phyloP scores from a whole-genome alignment of 352 stramenopile species.

The Peronospora belbahrii region DNA sequence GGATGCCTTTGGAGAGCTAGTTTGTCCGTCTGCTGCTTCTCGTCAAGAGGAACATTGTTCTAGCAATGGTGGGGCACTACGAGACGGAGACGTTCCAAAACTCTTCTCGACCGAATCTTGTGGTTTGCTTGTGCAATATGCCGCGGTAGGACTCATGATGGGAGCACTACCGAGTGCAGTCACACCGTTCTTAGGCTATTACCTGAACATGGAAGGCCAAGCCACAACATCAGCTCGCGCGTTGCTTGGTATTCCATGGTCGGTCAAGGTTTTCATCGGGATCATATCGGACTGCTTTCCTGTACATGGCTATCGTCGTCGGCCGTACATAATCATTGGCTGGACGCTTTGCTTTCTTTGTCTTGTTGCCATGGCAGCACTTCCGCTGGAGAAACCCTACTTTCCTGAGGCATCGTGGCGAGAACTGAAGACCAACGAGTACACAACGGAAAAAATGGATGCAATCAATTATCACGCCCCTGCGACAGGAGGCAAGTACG shows the following conservation, averaged over 20 bases:
- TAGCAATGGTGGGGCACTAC: constrained; percentile 27
- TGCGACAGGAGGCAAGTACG: constrained; percentile 32
- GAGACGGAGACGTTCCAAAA: constrained; percentile 28
- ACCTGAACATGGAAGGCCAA: constrained; percentile 62
- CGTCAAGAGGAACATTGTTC: constrained; percentile 4
- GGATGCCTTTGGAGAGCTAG: constrained; percentile 14
- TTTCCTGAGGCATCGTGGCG: constrained; percentile 28
- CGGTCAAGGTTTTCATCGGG: constrained; percentile 55
- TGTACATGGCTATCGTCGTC: constrained; percentile 47
- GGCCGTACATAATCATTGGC: constrained; percentile 52
- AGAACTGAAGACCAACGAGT: constrained; percentile 19
- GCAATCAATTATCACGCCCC: constrained; percentile 32
- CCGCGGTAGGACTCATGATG: constrained; percentile 53
- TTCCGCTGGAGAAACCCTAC: constrained; percentile 40
- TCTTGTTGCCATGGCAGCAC: constrained; percentile 34
- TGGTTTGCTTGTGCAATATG: constrained; percentile 61
- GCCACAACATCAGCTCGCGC: constrained; percentile 44
- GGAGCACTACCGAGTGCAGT: constrained; percentile 45
- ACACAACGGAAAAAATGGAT: constrained; percentile 13
- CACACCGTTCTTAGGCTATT: constrained; percentile 50
- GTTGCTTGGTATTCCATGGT: constrained; percentile 52
- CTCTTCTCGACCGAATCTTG: constrained; percentile 38
- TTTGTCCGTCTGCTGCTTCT: not conserved
- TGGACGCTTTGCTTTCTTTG: constrained; percentile 36
- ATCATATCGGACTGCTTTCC: constrained; percentile 59